These are phyloP conservation scores for Pleurotus djamor DNA, from an alignment of 768 basidiomycete species.

Conservation along the genomic window DNA sequence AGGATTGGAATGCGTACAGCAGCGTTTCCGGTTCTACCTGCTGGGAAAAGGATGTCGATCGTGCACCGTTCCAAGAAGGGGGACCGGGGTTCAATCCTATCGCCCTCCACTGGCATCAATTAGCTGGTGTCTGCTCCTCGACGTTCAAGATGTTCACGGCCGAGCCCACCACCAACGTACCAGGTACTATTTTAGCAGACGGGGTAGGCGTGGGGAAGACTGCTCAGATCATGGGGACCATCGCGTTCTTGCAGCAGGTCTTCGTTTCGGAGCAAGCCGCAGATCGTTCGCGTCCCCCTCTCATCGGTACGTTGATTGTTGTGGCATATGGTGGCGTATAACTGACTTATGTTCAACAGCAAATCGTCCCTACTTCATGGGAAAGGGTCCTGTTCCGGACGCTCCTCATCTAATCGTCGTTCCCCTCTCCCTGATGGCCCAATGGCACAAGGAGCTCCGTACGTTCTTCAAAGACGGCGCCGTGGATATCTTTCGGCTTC, in stretches of 20 bases:
- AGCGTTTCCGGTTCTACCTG: no score
- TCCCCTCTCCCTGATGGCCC: conserved; percentile 15
- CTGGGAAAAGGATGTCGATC: no score
- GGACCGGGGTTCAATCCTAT: no score
- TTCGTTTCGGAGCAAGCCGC: background rate
- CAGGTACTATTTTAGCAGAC: background rate
- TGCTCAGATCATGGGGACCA: conserved; percentile 12
- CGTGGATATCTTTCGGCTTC: conserved; percentile 7
- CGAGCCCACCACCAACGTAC: no score
- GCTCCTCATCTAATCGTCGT: conserved; percentile 18
- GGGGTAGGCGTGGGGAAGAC: conserved; percentile 19
- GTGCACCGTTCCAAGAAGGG: no score
- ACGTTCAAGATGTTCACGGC: no score
- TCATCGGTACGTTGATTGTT: no score
- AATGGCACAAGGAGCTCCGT: conserved; percentile 18
- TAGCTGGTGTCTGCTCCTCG: no score
- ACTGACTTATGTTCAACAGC: no score
- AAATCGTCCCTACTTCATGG: background rate
- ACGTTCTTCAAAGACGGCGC: conserved; percentile 6
- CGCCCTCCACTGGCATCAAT: no score
- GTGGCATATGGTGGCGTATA: no score
- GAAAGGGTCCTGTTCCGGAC: background rate
- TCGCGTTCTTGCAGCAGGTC: conserved; percentile 6
- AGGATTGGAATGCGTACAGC: no score
- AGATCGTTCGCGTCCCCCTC: background rate